phyloP scores from a whole-genome alignment of 306 rosid genomes.

The Vicia sativa region DNA sequence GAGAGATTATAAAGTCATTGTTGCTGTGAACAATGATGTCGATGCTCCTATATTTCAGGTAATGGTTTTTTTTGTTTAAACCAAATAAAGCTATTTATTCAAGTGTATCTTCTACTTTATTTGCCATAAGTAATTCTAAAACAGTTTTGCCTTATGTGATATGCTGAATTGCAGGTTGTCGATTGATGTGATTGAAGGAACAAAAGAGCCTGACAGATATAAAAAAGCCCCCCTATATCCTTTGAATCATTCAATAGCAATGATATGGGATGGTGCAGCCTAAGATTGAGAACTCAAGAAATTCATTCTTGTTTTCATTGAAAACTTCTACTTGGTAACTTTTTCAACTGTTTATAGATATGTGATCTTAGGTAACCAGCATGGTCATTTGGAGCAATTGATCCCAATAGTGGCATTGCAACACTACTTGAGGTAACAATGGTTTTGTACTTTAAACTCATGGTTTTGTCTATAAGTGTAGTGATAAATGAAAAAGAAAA shows the following conservation, averaged over 20 bases:
- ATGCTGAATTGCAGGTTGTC: too few relatives aligned
- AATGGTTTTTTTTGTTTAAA: too few relatives aligned
- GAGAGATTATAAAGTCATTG: constrained; percentile 95
- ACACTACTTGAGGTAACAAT: constrained; percentile 65
- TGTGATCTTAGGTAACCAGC: constrained; percentile 82
- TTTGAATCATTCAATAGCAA: constrained; percentile 20
- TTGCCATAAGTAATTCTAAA: too few relatives aligned
- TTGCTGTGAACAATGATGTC: constrained; percentile 92
- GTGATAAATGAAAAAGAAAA: too few relatives aligned
- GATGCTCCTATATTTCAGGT: too few relatives aligned
- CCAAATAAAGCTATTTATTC: too few relatives aligned
- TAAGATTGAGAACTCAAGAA: constrained; percentile 2
- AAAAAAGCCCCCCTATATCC: not conserved
- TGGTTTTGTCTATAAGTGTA: not conserved
- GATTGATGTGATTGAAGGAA: constrained; percentile 72
- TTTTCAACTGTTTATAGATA: constrained; percentile 50
- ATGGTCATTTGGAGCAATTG: constrained; percentile 89
- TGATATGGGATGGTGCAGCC: not conserved
- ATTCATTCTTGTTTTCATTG: constrained; percentile 12
- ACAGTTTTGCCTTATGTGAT: too few relatives aligned
- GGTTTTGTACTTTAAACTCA: not conserved
- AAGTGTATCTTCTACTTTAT: too few relatives aligned
- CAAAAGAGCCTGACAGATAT: constrained; percentile 77
- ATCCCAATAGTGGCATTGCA: constrained; percentile 83
- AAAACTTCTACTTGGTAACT: constrained; percentile 8